phyloP scores from a whole-genome alignment of 352 stramenopile genomes.

The Globisporangium ultimum region DNA sequence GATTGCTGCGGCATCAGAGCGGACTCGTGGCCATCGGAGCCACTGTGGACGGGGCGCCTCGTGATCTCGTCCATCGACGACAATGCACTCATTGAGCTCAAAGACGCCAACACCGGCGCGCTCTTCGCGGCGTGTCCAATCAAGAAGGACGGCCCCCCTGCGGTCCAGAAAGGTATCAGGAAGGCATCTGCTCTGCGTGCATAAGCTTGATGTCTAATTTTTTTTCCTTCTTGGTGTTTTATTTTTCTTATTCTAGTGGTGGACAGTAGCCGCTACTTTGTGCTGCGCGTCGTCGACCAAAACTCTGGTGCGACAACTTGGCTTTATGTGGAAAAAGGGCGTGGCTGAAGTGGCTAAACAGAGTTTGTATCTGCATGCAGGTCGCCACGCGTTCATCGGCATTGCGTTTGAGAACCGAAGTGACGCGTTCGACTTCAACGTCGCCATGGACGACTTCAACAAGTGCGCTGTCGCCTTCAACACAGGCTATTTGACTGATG shows the following conservation, averaged over 20 bases:
- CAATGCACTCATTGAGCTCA: conserved; percentile 56
- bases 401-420: conserved; percentile 93
- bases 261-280: conserved; percentile 93
- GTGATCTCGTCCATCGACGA: conserved; percentile 62
- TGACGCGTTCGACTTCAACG: conserved; percentile 95
- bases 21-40: conserved; percentile 61
- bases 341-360: not conserved
- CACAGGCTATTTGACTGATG: not conserved
- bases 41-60: conserved; percentile 56
- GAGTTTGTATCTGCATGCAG: conserved; percentile 16
- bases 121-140: conserved; percentile 67
- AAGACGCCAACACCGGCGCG: conserved; percentile 44
- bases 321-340: not conserved
- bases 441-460: conserved; percentile 87
- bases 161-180: conserved; percentile 57
- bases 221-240: too few species aligned
- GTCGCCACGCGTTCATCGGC: conserved; percentile 91
- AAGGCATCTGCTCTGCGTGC: not conserved
- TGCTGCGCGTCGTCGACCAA: conserved; percentile 88
- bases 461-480: conserved; percentile 35
- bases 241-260: conserved; percentile 59
- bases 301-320: conserved; percentile 40
- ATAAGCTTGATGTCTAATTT: too few species aligned
- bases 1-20: conserved; percentile 24
- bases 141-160: conserved; percentile 45